These are phyloP conservation scores for Isabelozyma heimii DNA, from an alignment of 805 yeast genomes.

Conservation along the genomic window DNA sequence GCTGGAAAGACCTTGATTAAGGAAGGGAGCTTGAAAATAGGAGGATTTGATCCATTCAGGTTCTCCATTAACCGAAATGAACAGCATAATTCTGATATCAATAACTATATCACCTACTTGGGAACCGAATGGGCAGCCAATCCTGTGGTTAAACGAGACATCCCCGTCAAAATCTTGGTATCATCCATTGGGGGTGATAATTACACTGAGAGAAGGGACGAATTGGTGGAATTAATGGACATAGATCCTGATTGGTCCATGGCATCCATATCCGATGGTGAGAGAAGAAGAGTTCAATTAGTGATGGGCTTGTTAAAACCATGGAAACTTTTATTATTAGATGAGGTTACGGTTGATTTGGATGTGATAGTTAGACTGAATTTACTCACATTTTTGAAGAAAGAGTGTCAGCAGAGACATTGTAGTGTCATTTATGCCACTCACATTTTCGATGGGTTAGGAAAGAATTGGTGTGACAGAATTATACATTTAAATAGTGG, in stretches of 20 bases:
- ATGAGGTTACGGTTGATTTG: slow-evolving; percentile 95
- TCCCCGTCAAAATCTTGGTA: slow-evolving; percentile 77
- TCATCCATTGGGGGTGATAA: slow-evolving; percentile 71
- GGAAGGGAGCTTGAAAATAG: slow-evolving; percentile 66
- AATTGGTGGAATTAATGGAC: slow-evolving; percentile 73
- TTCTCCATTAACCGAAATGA: slow-evolving; percentile 50
- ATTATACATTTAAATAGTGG: slow-evolving; percentile 79
- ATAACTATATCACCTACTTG: slow-evolving; percentile 64
- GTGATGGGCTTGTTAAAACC: slow-evolving; percentile 92
- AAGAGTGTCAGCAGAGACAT: slow-evolving; percentile 68
- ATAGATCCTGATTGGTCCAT: slow-evolving; percentile 88
- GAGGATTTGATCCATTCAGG: slow-evolving; percentile 83
- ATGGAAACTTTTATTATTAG: slow-evolving; percentile 83
- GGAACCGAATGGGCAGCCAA: slow-evolving; percentile 99
- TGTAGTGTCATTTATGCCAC: slow-evolving; percentile 91
- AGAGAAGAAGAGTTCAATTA: slow-evolving; percentile 88
- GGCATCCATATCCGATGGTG: slow-evolving; percentile 92
- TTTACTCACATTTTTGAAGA: slow-evolving; percentile 62
- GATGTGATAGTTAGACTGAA: slow-evolving; percentile 88
- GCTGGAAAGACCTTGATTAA: slow-evolving; percentile 90
- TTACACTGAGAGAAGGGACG: slow-evolving; percentile 73
- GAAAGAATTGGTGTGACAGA: slow-evolving; percentile 78
- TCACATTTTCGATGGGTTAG: slow-evolving; percentile 94
- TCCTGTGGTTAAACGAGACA: slow-evolving; percentile 85
- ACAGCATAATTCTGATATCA: slow-evolving; percentile 42